Conservation (phyloP, 768 basidiomycete species). For the Nevesoporus exiguus region DNA sequence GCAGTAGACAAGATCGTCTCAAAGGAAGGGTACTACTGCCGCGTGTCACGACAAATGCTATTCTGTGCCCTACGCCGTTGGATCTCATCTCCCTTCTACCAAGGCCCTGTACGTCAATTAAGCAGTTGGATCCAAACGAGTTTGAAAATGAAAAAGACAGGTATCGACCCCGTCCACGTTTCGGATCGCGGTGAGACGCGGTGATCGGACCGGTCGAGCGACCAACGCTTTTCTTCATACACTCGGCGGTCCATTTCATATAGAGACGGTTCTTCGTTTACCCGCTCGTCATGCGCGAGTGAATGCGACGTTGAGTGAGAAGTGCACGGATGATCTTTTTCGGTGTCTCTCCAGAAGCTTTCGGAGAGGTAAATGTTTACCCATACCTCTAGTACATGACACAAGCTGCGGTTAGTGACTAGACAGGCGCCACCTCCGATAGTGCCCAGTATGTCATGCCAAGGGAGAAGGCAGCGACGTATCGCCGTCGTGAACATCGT, state of each 20-base stretch:
- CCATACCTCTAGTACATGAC: neutral
- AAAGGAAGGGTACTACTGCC: neutral
- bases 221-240: neutral
- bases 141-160: neutral
- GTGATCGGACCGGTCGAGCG: neutral
- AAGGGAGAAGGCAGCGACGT: neutral
- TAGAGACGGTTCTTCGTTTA: neutral
- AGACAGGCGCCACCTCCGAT: neutral
- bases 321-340: neutral
- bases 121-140: neutral
- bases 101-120: neutral
- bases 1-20: neutral
- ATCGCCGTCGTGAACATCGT: neutral
- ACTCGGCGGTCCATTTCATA: neutral
- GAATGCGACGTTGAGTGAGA: neutral
- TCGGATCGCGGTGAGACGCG: neutral
- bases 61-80: too few relatives aligned
- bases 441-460: neutral
- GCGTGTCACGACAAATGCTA: neutral
- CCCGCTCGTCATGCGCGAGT: neutral
- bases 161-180: slow-evolving; percentile 1
- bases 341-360: neutral
- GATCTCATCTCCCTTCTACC: neutral
- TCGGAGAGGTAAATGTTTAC: neutral
- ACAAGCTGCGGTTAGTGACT: neutral